Conservation (phyloP, 768 basidiomycete species). For the Chalciporus chontae region DNA sequence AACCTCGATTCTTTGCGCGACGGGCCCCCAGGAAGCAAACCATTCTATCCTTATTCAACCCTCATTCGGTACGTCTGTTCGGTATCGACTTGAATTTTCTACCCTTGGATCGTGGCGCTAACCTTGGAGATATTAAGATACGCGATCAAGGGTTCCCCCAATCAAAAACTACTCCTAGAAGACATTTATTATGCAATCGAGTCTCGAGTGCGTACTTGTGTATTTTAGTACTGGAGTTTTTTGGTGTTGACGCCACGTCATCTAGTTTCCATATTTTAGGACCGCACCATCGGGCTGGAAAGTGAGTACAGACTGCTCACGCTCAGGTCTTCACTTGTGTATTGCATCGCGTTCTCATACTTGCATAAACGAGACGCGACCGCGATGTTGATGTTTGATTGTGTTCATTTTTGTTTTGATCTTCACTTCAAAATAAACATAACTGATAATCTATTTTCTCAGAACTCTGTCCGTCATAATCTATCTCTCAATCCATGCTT, state of each 20-base stretch:
- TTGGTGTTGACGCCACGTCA: slow-evolving; percentile 9
- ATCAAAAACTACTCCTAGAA: slow-evolving; percentile 79
- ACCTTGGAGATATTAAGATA: slow-evolving; percentile 48
- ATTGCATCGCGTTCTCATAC: slow-evolving; percentile 5
- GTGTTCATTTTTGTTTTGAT: slow-evolving; percentile 55
- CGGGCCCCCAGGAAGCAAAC: slow-evolving; percentile 85
- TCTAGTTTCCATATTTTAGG: slow-evolving; percentile 85
- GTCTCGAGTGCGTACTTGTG: slow-evolving; percentile 59
- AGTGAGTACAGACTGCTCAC: slow-evolving; percentile 42
- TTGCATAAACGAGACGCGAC: slow-evolving; percentile 35
- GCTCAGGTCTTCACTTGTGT: slow-evolving; percentile 1
- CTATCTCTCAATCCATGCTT: slow-evolving; percentile 89
- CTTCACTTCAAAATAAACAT: slow-evolving; percentile 26
- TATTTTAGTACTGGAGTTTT: not conserved
- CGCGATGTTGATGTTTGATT: slow-evolving; percentile 67
- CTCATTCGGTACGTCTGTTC: slow-evolving; percentile 68
- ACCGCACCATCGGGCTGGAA: slow-evolving; percentile 90
- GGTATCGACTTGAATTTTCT: not conserved
- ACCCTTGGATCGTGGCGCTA: not conserved
- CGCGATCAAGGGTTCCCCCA: slow-evolving; percentile 88
- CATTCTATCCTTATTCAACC: slow-evolving; percentile 89
- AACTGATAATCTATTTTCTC: slow-evolving; percentile 17
- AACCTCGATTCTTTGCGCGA: slow-evolving; percentile 85
- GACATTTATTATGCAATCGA: slow-evolving; percentile 93
- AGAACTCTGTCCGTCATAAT: slow-evolving; percentile 92